Conservation (phyloP, 2,329 filamentous ascomycete species). For the Colletotrichum somersetense region DNA sequence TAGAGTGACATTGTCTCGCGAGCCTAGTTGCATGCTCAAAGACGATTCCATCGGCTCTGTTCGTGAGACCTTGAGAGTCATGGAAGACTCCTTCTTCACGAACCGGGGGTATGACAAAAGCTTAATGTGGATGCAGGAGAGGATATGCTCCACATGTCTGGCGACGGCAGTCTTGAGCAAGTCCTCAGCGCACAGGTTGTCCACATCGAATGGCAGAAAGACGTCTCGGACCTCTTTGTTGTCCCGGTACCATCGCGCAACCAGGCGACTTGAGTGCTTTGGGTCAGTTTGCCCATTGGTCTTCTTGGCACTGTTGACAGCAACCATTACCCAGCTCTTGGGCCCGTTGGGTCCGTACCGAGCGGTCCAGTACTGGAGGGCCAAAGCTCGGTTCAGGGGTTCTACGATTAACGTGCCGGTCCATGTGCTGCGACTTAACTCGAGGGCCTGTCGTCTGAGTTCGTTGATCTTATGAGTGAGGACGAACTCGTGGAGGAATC, state of each 20-base stretch:
- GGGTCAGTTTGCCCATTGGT: conserved; percentile 54
- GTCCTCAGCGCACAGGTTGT: conserved; percentile 77
- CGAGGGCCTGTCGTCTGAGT: conserved; percentile 80
- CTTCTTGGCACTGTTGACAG: conserved; percentile 76
- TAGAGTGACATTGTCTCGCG: conserved; percentile 70
- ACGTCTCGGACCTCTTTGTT: conserved; percentile 78
- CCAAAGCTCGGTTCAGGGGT: conserved; percentile 81
- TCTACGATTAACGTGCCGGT: conserved; percentile 82
- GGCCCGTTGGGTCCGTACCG: conserved; percentile 67
- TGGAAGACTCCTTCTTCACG: conserved; percentile 67
- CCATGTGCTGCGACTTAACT: conserved; percentile 80
- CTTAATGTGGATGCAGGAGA: conserved; percentile 74
- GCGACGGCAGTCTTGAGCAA: conserved; percentile 82
- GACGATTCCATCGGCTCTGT: conserved; percentile 75
- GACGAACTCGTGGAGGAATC: conserved; percentile 87
- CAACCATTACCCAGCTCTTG: conserved; percentile 94
- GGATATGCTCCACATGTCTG: conserved; percentile 78
- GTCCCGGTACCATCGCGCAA: conserved; percentile 86
- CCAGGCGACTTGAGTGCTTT: conserved; percentile 66
- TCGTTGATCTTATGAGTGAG: conserved; percentile 92
- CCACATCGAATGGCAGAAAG: conserved; percentile 75
- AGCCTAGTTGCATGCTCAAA: conserved; percentile 77
- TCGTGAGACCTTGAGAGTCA: conserved; percentile 69
- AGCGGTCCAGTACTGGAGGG: conserved; percentile 91
- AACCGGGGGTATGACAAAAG: conserved; percentile 73